A percentile compares a stretch with the other conserved stretches of the same genome.
Evolutionary conservation across 106 monocot genomes (phyloP).

Genomic region (Cymbidium sinense): DNA sequence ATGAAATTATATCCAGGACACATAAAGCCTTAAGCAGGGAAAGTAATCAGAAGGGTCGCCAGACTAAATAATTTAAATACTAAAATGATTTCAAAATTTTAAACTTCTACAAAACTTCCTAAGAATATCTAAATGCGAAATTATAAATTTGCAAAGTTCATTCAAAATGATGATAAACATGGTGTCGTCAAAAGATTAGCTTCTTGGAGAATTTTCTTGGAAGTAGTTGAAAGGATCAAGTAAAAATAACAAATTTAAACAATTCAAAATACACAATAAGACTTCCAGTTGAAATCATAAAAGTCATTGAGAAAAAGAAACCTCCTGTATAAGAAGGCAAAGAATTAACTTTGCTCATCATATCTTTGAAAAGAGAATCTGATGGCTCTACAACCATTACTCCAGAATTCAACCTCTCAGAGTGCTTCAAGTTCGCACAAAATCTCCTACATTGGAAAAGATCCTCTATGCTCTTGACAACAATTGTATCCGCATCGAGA

Average conservation of each 20-base stretch:
- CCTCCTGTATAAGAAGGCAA: constrained; percentile 98
- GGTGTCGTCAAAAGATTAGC: background rate
- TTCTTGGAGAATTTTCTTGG: background rate
- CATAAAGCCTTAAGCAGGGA: background rate
- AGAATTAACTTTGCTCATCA: constrained; percentile 80
- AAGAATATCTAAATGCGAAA: background rate
- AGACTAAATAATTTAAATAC: background rate
- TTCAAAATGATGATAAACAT: background rate
- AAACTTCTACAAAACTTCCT: background rate
- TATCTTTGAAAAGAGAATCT: constrained; percentile 71
- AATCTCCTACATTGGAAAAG: constrained; percentile 89
- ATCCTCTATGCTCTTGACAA: constrained; percentile 90
- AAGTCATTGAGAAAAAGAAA: constrained; percentile 13
- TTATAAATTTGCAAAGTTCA: background rate
- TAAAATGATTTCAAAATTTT: background rate
- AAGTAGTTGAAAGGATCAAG: background rate
- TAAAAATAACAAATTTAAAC: background rate
- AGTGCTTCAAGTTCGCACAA: constrained; percentile 98
- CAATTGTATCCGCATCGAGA: constrained; percentile 98
- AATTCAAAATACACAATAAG: background rate
- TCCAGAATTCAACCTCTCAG: constrained; percentile 97
- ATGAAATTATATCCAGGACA: background rate
- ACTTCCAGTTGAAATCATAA: background rate
- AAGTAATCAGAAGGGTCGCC: background rate
- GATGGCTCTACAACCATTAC: constrained; percentile 99